phyloP scores from a whole-genome alignment of 2,329 filamentous ascomycete species.

The Hypoxylon sp. region DNA sequence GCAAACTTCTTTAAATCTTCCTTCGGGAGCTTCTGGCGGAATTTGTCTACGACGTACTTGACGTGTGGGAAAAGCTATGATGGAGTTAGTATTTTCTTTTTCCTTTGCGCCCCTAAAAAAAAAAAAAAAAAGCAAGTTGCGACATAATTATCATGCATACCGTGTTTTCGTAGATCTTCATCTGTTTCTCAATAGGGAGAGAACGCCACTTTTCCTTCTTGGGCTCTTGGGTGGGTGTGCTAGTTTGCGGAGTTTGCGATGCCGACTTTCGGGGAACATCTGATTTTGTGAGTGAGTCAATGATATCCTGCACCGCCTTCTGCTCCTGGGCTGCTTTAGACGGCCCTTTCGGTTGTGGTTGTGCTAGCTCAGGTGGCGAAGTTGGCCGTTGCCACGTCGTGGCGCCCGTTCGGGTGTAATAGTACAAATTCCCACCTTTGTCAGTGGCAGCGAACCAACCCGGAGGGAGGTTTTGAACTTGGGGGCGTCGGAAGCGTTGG shows the following conservation, averaged over 20 bases:
- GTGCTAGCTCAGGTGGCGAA: slow-evolving; percentile 70
- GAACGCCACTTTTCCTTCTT: slow-evolving; percentile 80
- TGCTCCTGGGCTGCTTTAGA: slow-evolving; percentile 75
- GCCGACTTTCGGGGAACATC: slow-evolving; percentile 69
- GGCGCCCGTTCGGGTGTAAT: slow-evolving; percentile 82
- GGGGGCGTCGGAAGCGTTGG: slow-evolving; percentile 69
- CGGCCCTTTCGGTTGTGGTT: slow-evolving; percentile 74
- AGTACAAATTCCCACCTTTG: slow-evolving; percentile 81
- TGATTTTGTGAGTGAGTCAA: slow-evolving; percentile 84
- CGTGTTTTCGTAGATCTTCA: slow-evolving; percentile 94
- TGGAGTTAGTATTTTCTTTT: slow-evolving; percentile 35
- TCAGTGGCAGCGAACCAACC: slow-evolving; percentile 89
- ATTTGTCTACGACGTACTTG: slow-evolving; percentile 88
- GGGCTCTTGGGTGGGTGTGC: slow-evolving; percentile 68
- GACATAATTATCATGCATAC: slow-evolving; percentile 66
- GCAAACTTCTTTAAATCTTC: slow-evolving; percentile 77
- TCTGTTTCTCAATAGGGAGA: slow-evolving; percentile 85
- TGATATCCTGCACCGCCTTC: slow-evolving; percentile 85
- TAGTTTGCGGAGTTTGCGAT: slow-evolving; percentile 75
- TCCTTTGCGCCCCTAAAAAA: no score
- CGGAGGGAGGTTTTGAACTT: slow-evolving; percentile 72
- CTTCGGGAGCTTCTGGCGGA: slow-evolving; percentile 86
- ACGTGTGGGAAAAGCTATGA: slow-evolving; percentile 84
- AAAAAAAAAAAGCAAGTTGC: slow-evolving; percentile 26
- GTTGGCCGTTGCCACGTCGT: slow-evolving; percentile 89